phyloP scores from a whole-genome alignment of 2,329 filamentous ascomycete genomes.

The Parascedosporium putredinis region DNA sequence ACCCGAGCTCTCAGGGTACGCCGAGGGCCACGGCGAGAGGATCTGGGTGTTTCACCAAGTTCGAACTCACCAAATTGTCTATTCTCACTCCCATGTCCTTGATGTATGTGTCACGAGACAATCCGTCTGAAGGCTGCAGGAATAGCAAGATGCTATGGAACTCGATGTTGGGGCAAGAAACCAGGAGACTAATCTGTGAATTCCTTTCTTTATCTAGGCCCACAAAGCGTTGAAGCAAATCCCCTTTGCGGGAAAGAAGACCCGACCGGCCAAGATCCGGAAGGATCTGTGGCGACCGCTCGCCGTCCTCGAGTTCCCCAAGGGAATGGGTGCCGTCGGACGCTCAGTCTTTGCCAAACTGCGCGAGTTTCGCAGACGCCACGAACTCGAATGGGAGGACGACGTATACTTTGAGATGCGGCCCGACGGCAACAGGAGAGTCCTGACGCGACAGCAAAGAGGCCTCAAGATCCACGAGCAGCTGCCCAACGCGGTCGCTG shows the following conservation, averaged over 20 bases:
- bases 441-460: slow-evolving; percentile 31
- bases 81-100: slow-evolving; percentile 35
- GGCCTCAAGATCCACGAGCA: slow-evolving; percentile 47
- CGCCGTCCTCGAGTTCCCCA: slow-evolving; percentile 47
- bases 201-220: slow-evolving; percentile 16
- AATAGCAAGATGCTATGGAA: neutral
- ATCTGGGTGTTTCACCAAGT: slow-evolving; percentile 47
- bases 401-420: slow-evolving; percentile 30
- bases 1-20: slow-evolving; percentile 15
- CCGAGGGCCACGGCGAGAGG: slow-evolving; percentile 41
- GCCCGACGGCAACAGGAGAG: slow-evolving; percentile 21
- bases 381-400: slow-evolving; percentile 51
- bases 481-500: slow-evolving; percentile 51
- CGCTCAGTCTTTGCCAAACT: slow-evolving; percentile 52
- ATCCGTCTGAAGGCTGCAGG: neutral
- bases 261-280: slow-evolving; percentile 49
- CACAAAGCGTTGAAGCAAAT: slow-evolving; percentile 43
- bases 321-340: slow-evolving; percentile 41
- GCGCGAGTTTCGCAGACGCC: slow-evolving; percentile 51
- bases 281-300: slow-evolving; percentile 58
- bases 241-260: slow-evolving; percentile 58
- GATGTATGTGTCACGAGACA: slow-evolving; percentile 31
- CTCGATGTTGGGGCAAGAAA: too few relatives aligned
- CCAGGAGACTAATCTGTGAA: neutral
- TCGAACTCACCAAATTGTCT: slow-evolving; percentile 39